phyloP scores from a whole-genome alignment of 2,329 filamentous ascomycete genomes.

The Trichoderma asperellum region DNA sequence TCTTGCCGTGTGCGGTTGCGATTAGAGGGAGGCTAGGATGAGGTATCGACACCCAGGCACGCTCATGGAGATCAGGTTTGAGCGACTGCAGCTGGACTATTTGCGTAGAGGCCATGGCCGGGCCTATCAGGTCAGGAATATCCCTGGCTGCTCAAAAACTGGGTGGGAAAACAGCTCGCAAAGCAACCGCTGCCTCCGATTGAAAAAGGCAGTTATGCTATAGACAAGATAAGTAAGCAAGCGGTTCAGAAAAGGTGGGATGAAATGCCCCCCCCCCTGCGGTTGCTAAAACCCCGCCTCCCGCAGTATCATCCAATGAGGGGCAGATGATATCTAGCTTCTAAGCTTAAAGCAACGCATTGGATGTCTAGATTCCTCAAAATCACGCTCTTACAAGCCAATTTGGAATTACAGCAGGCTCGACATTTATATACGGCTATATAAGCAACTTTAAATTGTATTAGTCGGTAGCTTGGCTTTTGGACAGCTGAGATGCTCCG shows the following conservation, averaged over 20 bases:
- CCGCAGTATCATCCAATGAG: not conserved
- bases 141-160: not conserved
- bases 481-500: not conserved
- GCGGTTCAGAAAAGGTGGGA: conserved; percentile 7
- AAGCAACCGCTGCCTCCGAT: not conserved
- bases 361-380: not conserved
- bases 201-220: not conserved
- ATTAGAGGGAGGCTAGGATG: conserved; percentile 87
- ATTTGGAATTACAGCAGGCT: not conserved
- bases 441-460: not conserved
- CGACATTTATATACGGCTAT: not conserved
- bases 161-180: conserved; percentile 1
- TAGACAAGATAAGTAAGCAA: not conserved
- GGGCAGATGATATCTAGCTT: not conserved
- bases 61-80: conserved; percentile 63
- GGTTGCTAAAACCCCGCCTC: not conserved
- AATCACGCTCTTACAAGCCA: not conserved
- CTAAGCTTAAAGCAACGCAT: not conserved
- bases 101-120: conserved; percentile 28
- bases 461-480: not conserved
- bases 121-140: not conserved
- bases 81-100: conserved; percentile 55
- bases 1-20: conserved; percentile 86
- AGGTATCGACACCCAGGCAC: conserved; percentile 83
- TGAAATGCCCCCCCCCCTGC: conserved; percentile 11